Evolutionary conservation across 208 protist species (phyloP).

Genomic region (Angomonas desouzai): DNA sequence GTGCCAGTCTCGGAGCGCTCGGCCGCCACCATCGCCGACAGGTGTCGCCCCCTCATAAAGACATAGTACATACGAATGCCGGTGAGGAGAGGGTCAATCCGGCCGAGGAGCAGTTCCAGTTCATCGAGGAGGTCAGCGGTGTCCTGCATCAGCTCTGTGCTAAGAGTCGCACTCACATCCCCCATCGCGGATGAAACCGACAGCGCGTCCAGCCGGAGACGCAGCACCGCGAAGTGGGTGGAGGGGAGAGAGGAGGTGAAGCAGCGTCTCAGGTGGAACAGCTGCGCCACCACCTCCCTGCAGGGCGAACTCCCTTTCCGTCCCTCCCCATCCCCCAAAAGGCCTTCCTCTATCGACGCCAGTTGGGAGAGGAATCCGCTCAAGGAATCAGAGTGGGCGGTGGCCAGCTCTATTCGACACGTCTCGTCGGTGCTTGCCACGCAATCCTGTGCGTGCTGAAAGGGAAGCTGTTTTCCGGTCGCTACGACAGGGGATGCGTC

Average conservation of each 20-base stretch:
- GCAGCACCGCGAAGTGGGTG: conserved; percentile 52
- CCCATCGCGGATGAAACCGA: conserved; percentile 31
- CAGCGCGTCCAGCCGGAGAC: conserved; percentile 41
- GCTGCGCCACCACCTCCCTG: conserved; percentile 21
- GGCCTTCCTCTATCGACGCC: not conserved
- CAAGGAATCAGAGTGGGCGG: not conserved
- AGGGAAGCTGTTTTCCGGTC: conserved; percentile 8
- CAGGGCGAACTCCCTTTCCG: no score
- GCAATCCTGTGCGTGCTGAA: conserved; percentile 16
- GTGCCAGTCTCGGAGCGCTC: conserved; percentile 17
- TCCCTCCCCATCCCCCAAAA: no score
- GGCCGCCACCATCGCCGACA: conserved; percentile 19
- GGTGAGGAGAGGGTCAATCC: conserved; percentile 56
- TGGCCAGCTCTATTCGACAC: not conserved
- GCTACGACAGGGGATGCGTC: not conserved
- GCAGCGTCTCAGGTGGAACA: conserved; percentile 45
- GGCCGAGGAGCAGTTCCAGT: conserved; percentile 43
- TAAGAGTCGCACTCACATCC: conserved; percentile 22
- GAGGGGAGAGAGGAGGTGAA: conserved; percentile 26
- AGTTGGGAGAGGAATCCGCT: not conserved
- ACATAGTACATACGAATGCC: conserved; percentile 68
- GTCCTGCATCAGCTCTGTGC: conserved; percentile 33
- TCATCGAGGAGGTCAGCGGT: conserved; percentile 47
- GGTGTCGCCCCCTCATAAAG: conserved; percentile 47
- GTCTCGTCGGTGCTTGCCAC: not conserved